Percentiles rank a stretch among this genome's conserved stretches.
These are phyloP conservation scores for Lipomyces spencermartinsiae DNA, from an alignment of 805 yeast genomes.

Conservation along the genomic window DNA sequence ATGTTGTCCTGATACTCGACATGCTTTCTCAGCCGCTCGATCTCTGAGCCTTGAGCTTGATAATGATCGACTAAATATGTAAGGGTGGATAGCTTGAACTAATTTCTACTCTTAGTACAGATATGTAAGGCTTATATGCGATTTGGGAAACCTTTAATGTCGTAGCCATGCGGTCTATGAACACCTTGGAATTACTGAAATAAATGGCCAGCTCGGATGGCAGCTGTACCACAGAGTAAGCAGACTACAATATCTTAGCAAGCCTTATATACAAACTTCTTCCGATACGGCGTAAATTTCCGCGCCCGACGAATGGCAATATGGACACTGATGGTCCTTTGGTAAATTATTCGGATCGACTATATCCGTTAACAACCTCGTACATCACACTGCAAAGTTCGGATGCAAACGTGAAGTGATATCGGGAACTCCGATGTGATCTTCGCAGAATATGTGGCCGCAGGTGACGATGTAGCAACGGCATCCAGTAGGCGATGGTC, in stretches of 20 bases:
- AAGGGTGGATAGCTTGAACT: conserved; percentile 27
- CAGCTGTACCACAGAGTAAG: not conserved
- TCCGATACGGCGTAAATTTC: conserved; percentile 17
- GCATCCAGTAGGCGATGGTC: conserved; percentile 1
- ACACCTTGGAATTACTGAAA: conserved; percentile 16
- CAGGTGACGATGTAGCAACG: conserved; percentile 23
- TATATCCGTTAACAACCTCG: not conserved
- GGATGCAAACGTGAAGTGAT: conserved; percentile 15
- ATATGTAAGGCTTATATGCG: not conserved
- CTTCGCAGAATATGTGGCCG: conserved; percentile 30
- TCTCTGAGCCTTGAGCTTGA: conserved; percentile 13
- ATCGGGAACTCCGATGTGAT: conserved; percentile 19
- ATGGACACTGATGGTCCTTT: conserved; percentile 24
- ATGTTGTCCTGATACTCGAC: conserved; percentile 9
- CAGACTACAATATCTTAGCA: not conserved
- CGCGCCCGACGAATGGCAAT: conserved; percentile 12
- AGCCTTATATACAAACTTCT: not conserved
- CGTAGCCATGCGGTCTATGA: conserved; percentile 14
- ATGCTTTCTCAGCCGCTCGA: conserved; percentile 1
- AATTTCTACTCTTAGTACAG: not conserved
- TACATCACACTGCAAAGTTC: not conserved
- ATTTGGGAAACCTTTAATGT: conserved; percentile 17
- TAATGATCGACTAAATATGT: conserved; percentile 14
- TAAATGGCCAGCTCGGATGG: conserved; percentile 29
- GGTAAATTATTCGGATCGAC: conserved; percentile 24